Percentiles rank a stretch among this genome's conserved stretches.
Conservation (phyloP, 129 eudicot species). For the Centella asiatica region DNA sequence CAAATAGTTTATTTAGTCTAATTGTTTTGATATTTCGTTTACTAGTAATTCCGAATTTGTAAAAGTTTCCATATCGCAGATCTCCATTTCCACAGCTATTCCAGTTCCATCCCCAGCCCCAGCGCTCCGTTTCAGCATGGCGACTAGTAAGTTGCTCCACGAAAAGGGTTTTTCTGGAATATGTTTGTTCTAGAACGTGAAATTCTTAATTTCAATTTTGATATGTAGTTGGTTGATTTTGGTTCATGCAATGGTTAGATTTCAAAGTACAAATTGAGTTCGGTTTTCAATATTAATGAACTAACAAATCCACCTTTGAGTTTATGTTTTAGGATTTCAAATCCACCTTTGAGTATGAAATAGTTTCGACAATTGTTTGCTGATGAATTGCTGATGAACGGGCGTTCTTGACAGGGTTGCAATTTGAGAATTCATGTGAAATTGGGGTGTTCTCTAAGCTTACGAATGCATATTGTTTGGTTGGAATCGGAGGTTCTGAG, state of each 20-base stretch:
- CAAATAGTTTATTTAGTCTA: background rate
- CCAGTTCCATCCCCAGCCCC: too few species aligned
- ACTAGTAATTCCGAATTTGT: background rate
- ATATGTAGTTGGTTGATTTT: too few species aligned
- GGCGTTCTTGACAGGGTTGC: slow-evolving; percentile 49
- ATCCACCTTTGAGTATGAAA: too few species aligned
- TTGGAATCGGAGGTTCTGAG: slow-evolving; percentile 89
- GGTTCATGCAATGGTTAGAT: too few species aligned
- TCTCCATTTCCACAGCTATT: background rate
- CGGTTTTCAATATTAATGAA: too few species aligned
- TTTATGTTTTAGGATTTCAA: background rate
- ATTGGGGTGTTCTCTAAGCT: slow-evolving; percentile 90
- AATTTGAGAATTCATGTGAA: slow-evolving; percentile 82
- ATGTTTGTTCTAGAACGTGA: background rate
- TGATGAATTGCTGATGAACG: slow-evolving; percentile 10
- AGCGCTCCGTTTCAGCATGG: slow-evolving; percentile 10
- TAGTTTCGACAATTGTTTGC: background rate
- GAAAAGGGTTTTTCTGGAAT: background rate
- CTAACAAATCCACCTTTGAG: too few species aligned
- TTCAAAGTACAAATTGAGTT: too few species aligned
- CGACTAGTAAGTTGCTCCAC: slow-evolving; percentile 17
- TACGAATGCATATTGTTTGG: slow-evolving; percentile 90
- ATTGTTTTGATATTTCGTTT: too few species aligned
- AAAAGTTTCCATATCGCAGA: background rate
- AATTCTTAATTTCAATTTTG: too few species aligned